Conservation (phyloP, 768 basidiomycete genomes). For the Dioszegia aurantiaca region DNA sequence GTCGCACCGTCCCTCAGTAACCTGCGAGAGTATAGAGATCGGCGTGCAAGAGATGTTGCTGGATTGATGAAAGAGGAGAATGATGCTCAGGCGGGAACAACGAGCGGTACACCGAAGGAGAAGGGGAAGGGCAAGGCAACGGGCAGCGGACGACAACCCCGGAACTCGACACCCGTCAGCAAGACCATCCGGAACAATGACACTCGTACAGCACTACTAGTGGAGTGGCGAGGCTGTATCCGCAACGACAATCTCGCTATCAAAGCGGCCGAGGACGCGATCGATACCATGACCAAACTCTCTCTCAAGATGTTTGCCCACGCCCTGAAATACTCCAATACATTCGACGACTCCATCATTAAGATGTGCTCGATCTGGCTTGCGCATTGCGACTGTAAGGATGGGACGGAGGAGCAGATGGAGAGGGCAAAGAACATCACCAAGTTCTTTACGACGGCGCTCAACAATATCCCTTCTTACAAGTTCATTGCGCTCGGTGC, state of each 20-base stretch:
- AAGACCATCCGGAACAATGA: no score
- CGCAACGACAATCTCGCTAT: conserved; percentile 51
- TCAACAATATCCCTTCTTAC: conserved; percentile 65
- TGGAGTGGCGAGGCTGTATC: conserved; percentile 13
- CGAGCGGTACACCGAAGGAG: no score
- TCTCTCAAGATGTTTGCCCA: conserved; percentile 83
- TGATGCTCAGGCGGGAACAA: no score
- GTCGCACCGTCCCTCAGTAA: conserved; percentile 69
- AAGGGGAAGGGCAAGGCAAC: no score
- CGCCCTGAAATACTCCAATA: conserved; percentile 67
- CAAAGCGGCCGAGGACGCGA: conserved; percentile 57
- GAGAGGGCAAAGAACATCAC: neutral
- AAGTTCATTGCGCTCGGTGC: conserved; percentile 91
- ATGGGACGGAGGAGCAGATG: conserved; percentile 52
- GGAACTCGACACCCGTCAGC: no score
- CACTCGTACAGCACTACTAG: neutral
- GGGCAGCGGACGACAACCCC: no score
- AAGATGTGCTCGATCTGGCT: conserved; percentile 90
- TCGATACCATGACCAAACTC: conserved; percentile 65
- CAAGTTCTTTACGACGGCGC: neutral
- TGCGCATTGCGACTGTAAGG: conserved; percentile 66
- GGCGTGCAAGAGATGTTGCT: conserved; percentile 56
- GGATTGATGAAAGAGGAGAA: neutral
- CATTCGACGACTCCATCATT: conserved; percentile 74
- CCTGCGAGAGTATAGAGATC: conserved; percentile 68